Base-by-base conservation (phyloP, 2,329 filamentous ascomycete species). In the Phaeomoniella chlamydospora region DNA sequence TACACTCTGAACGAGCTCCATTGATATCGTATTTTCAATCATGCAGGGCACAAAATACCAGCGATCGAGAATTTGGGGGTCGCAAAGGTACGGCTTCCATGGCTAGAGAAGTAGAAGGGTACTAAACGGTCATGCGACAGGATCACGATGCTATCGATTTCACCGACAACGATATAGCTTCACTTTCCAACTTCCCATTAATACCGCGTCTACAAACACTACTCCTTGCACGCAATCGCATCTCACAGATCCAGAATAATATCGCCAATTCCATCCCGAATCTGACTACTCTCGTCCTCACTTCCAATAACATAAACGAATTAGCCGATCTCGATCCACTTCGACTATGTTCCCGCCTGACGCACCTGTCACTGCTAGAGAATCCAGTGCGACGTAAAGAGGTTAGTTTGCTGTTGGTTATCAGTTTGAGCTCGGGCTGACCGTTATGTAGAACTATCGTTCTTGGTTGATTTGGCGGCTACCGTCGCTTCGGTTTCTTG, bases 111-210 rank as follows among this genome's bases (percentile, higher is more conserved):
- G 6, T 37, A 36, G 5, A 36, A 29, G 4, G 4, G 13, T 36
- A 22, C 12, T 5, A 4, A 36, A 22, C 12, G 5, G 12, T 50
- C 92, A 26, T 26, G 22, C 22, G 22, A 26, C 22, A 26, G 84
- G 84, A 87, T 50, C 86, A 92, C 72, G 90, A 96, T 67, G 78
- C 84, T 46, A 92, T 98, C 68, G 90, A 98, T 65, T 79, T 98
- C 52, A 96, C 90, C 59, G 90, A 98, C 68, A 98, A 98, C 60
- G 87, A 94, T 61, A 88, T 98, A 52, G 76, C 83, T 49, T 68
- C 80, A 34, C 73, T 98, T 44, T 80, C 78, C 45, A 94, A 94
- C 64, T 94, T 98, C 57, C 90, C 90, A 3, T 75, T 93, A 35
- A 88, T 82, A 38, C 87, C 85, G 32, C 81, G 90, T 47, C 69